Base-by-base conservation (phyloP, 768 basidiomycete species). In the Melanogaster broomeanus region DNA sequence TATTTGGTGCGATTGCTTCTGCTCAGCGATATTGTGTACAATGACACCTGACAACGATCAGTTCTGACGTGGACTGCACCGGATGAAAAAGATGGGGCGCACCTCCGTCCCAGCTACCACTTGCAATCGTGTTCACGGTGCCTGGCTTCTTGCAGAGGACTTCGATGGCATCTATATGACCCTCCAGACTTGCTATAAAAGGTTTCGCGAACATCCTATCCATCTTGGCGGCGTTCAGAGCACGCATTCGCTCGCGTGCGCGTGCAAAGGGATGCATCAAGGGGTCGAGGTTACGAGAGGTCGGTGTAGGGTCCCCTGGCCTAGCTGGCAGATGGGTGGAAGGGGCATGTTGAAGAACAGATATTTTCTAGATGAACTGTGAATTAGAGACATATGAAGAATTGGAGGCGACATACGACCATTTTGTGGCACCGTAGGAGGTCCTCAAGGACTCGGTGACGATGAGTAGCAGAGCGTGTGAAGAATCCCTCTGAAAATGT, bases 141-240 rank as follows among this genome's bases (percentile, higher is more conserved):
- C 84, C 82, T 18, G 85, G 84, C 55, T 84, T 87, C 59, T 82
- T 85, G 15, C 81, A 80, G 52, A 98, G 72, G 18, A 85, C 83
- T 71, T 97, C 95, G n/a, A 98, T 87, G 16, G 93, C 93, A 66
- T 98, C 95, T 34, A 89, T 77, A 68, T 98, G 97, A 2, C 97
- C 97, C 53, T 97, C 95, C 43, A 99, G 67, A 46, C 84, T 80
- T 33, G 83, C 91, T 15, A 99, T 77, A 62, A 98, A 98, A 0
- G 97, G 97, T 62, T 97, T 98, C n/a, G 97, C 87, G 65, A 98
- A 98, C 74, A 99, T 92, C 52, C 91, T 78, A 45, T 98, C 96
- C 80, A 99, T 90, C 74, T 99, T 99, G 13, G 88, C 89, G 2
- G 97, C 97, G 56, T 94, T 96, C 41, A 98, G 67, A 3, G 97